Percentiles rank a stretch among this genome's conserved stretches.
These are phyloP conservation scores for Podospora didyma DNA, from an alignment of 495 filamentous ascomycete genomes.

Conservation along the genomic window DNA sequence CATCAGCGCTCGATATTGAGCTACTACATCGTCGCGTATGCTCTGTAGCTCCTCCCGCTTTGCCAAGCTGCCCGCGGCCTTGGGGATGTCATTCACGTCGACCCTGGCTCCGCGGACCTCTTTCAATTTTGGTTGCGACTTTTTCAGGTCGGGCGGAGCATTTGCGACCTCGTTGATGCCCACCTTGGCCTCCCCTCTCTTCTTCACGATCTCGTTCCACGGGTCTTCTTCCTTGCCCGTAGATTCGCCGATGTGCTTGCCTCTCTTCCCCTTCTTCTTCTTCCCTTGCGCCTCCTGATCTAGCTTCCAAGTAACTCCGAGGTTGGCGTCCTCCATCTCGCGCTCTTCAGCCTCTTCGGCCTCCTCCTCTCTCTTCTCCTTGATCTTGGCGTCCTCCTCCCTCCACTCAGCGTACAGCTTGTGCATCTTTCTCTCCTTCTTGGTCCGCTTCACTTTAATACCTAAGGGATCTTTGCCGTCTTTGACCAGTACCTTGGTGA, in stretches of 20 bases:
- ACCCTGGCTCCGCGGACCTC: slow-evolving; percentile 65
- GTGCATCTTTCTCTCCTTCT: slow-evolving; percentile 78
- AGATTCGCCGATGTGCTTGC: slow-evolving; percentile 36
- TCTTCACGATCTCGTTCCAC: slow-evolving; percentile 68
- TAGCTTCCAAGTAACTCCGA: slow-evolving; percentile 54
- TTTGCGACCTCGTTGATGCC: slow-evolving; percentile 73
- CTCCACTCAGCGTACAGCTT: slow-evolving; percentile 79
- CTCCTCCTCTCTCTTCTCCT: slow-evolving; percentile 56
- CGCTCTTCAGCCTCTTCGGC: slow-evolving; percentile 63
- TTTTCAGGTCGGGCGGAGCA: slow-evolving; percentile 73
- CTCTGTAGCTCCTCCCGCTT: slow-evolving; percentile 76
- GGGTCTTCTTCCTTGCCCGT: slow-evolving; percentile 58
- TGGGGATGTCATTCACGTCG: slow-evolving; percentile 70
- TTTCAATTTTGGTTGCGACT: slow-evolving; percentile 64
- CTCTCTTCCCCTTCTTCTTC: slow-evolving; percentile 52
- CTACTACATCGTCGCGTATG: slow-evolving; percentile 72
- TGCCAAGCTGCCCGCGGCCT: slow-evolving; percentile 72
- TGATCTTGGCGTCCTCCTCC: slow-evolving; percentile 53
- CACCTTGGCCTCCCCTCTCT: slow-evolving; percentile 53
- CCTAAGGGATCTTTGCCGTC: slow-evolving; percentile 49
- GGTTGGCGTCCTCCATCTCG: slow-evolving; percentile 53
- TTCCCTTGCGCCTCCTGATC: slow-evolving; percentile 30
- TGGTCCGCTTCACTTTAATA: slow-evolving; percentile 58
- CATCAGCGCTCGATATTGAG: slow-evolving; percentile 80
- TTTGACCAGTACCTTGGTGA: slow-evolving; percentile 40